Conservation (phyloP, 202 grass and related monocot genomes). For the Cymbopogon flexuosus region DNA sequence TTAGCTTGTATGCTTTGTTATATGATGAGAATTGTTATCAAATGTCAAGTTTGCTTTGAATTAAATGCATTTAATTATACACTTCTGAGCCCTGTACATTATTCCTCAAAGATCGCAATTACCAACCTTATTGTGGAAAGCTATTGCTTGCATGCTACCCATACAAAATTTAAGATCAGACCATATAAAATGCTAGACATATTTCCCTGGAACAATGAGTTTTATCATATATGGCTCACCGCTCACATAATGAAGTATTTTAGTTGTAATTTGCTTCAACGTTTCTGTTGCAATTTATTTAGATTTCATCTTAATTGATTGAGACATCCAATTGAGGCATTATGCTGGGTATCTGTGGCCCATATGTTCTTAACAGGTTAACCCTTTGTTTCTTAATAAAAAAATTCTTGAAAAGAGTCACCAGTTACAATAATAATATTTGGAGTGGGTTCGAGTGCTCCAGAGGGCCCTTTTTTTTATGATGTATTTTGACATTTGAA, state of each 20-base stretch:
- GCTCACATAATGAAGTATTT: background rate
- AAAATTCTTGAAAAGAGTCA: background rate
- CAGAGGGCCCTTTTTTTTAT: background rate
- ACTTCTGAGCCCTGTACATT: background rate
- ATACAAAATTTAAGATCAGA: background rate
- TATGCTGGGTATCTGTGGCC: background rate
- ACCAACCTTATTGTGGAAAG: background rate
- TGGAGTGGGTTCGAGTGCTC: background rate
- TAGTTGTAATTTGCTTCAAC: background rate
- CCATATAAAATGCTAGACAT: background rate
- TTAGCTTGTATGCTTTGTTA: background rate
- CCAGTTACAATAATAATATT: background rate
- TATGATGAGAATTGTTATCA: background rate
- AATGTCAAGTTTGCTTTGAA: background rate
- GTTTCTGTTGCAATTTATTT: background rate
- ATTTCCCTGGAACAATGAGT: background rate
- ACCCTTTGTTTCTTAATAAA: background rate
- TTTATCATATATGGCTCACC: background rate
- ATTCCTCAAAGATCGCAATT: background rate
- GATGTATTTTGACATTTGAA: background rate
- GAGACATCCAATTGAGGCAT: background rate
- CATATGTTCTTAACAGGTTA: background rate
- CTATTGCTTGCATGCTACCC: background rate
- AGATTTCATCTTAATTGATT: background rate
- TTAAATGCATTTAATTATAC: background rate